Evolutionary conservation across 441 rosid species (phyloP).

Genomic region (Gossypium trilobum): DNA sequence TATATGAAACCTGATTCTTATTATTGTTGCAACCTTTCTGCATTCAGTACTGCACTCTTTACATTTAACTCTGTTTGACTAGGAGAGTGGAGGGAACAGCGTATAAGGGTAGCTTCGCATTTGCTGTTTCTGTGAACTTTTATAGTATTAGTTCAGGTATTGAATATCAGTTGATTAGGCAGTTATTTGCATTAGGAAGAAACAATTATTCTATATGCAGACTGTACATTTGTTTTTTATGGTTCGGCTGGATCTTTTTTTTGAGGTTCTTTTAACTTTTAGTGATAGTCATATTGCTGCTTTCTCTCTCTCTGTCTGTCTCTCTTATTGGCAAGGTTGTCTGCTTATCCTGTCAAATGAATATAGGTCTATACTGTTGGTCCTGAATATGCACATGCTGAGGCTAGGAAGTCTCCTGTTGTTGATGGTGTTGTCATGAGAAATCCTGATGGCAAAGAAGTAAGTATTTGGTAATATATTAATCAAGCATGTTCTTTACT

Average conservation of each 20-base stretch:
- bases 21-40: not conserved
- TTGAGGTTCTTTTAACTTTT: slow-evolving; percentile 11
- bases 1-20: not conserved
- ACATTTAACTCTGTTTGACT: not conserved
- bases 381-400: slow-evolving; percentile 99
- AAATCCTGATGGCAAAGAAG: slow-evolving; percentile 97
- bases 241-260: not conserved
- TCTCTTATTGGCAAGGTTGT: slow-evolving; percentile 2
- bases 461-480: slow-evolving; percentile 28
- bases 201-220: not conserved
- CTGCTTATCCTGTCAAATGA: slow-evolving; percentile 26
- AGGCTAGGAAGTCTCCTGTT: slow-evolving; percentile 99
- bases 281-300: not conserved
- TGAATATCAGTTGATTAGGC: not conserved
- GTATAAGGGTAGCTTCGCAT: not conserved
- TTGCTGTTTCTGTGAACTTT: not conserved
- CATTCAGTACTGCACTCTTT: not conserved
- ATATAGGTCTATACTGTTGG: slow-evolving; percentile 95
- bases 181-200: not conserved
- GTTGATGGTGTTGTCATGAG: slow-evolving; percentile 99
- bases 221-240: not conserved
- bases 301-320: not conserved
- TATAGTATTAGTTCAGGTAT: not conserved
- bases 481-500: not conserved
- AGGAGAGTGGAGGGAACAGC: not conserved